Percentiles rank a stretch among this genome's conserved stretches.
These are phyloP conservation scores for Paracoccidioides lutzii DNA, from an alignment of 2,329 filamentous ascomycete species.

Conservation along the genomic window DNA sequence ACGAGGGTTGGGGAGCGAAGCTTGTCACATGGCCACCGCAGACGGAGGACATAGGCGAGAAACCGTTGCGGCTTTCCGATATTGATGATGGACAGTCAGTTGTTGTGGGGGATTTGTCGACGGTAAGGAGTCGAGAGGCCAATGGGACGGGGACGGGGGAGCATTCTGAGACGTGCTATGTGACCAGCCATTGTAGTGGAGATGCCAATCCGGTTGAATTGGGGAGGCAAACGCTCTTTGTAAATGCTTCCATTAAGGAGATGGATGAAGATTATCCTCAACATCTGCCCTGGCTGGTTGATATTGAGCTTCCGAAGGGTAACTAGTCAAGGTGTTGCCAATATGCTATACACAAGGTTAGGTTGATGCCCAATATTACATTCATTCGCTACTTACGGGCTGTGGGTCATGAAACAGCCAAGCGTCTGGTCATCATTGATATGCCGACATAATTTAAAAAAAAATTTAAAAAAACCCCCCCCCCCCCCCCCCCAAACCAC, in stretches of 20 bases:
- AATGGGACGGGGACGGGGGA: not conserved
- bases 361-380: not conserved
- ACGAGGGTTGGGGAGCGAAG: conserved; percentile 45
- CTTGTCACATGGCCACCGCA: conserved; percentile 38
- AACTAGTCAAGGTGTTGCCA: not conserved
- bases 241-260: conserved; percentile 1
- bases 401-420: no score
- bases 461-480: no score
- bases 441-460: no score
- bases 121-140: conserved; percentile 7
- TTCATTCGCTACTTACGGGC: not conserved
- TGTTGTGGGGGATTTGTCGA: conserved; percentile 25
- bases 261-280: not conserved
- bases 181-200: not conserved
- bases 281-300: not conserved
- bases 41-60: conserved; percentile 12
- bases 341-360: not conserved
- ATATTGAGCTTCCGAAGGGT: conserved; percentile 2
- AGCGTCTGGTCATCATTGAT: no score
- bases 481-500: no score
- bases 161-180: not conserved
- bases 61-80: conserved; percentile 34
- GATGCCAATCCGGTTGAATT: not conserved
- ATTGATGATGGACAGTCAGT: conserved; percentile 33
- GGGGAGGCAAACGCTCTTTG: not conserved